A percentile compares a stretch with the other conserved stretches of the same genome.
phyloP scores from a whole-genome alignment of 768 basidiomycete species.

The Cystofilobasidium capitatum region DNA sequence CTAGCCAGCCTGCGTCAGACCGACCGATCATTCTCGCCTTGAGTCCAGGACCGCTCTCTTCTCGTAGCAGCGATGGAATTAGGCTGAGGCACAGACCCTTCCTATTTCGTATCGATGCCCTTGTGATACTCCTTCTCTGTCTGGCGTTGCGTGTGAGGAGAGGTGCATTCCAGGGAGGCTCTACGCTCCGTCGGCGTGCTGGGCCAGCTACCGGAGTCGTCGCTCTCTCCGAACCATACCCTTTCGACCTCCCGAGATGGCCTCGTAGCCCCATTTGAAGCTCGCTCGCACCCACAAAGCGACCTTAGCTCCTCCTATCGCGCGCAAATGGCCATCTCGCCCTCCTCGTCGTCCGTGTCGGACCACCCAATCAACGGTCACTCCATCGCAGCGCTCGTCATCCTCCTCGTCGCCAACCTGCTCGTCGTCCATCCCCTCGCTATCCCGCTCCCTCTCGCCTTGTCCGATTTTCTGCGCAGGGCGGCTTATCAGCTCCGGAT shows the following conservation, averaged over 20 bases:
- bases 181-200: too few species aligned
- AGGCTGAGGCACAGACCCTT: not conserved
- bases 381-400: slow-evolving; percentile 40
- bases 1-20: not conserved
- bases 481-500: slow-evolving; percentile 7
- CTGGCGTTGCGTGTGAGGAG: not conserved
- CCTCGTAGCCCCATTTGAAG: too few species aligned
- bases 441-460: slow-evolving; percentile 35
- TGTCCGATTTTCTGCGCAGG: slow-evolving; percentile 21
- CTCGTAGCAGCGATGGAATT: not conserved
- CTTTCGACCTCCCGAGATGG: too few species aligned
- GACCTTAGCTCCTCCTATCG: not conserved
- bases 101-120: not conserved
- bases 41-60: not conserved
- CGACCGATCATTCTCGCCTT: not conserved
- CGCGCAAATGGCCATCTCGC: too few species aligned
- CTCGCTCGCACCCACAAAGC: not conserved
- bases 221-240: too few species aligned
- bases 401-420: slow-evolving; percentile 40
- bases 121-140: not conserved
- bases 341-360: not conserved
- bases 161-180: too few species aligned
- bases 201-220: too few species aligned
- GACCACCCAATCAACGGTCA: slow-evolving; percentile 18
- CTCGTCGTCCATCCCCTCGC: slow-evolving; percentile 40